Evolutionary conservation across 371 early-diverging fungal species (phyloP).

Genomic region (Massospora cicadina): DNA sequence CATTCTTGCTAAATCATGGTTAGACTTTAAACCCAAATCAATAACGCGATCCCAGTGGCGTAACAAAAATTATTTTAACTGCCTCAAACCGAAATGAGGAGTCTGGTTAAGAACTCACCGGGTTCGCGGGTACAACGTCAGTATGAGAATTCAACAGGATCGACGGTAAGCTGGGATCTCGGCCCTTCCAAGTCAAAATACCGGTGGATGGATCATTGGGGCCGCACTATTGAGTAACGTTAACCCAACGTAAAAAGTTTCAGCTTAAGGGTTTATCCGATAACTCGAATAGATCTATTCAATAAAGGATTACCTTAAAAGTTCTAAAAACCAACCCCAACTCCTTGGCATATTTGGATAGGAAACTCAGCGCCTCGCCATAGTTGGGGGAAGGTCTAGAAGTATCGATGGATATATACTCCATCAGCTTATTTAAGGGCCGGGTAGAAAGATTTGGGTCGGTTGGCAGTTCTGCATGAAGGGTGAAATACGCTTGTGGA

Average conservation of each 20-base stretch:
- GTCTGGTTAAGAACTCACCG: constrained; percentile 11
- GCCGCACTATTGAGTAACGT: background rate
- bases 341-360: constrained; percentile 39
- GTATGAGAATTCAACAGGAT: constrained; percentile 62
- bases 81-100: background rate
- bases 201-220: constrained; percentile 40
- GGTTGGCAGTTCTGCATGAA: no score
- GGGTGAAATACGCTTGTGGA: no score
- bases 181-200: constrained; percentile 44
- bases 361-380: constrained; percentile 26
- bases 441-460: no score
- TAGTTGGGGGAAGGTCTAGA: constrained; percentile 67
- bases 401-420: constrained; percentile 58
- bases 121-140: constrained; percentile 69
- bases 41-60: background rate
- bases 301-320: constrained; percentile 22
- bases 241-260: no score
- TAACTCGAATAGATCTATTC: background rate
- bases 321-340: constrained; percentile 30
- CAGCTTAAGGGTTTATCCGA: no score
- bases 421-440: constrained; percentile 46
- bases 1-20: constrained; percentile 26
- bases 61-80: background rate
- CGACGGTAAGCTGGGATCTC: constrained; percentile 26
- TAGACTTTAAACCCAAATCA: background rate